Conservation (phyloP, 257 asterid genomes). For the Orobanche coerulescens region DNA sequence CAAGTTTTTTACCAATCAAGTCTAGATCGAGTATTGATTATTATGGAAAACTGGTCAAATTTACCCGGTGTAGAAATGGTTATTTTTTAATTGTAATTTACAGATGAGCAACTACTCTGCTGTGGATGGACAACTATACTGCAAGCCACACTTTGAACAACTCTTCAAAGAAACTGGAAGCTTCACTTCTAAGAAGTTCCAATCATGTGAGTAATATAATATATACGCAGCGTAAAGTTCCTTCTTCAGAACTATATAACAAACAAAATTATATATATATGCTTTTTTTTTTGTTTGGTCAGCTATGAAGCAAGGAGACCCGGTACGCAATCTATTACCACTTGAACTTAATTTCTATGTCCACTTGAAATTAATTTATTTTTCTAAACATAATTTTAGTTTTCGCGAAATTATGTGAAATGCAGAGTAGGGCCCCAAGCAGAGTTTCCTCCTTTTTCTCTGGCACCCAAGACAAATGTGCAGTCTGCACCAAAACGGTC, state of each 20-base stretch:
- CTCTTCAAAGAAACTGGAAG: conserved; percentile 49
- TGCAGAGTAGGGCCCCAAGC: conserved; percentile 43
- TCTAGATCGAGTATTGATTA: too few species aligned
- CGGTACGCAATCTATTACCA: conserved; percentile 26
- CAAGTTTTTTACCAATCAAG: too few species aligned
- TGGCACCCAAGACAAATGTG: conserved; percentile 64
- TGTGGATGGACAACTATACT: conserved; percentile 45
- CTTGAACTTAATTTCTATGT: not conserved
- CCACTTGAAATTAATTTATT: not conserved
- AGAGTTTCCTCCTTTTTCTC: conserved; percentile 47
- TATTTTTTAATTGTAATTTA: not conserved
- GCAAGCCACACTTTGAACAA: conserved; percentile 62
- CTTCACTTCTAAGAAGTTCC: conserved; percentile 29
- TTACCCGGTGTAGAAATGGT: not conserved
- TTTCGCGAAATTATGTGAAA: not conserved
- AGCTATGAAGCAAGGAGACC: conserved; percentile 36
- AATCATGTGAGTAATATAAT: conserved; percentile 29
- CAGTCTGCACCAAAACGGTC: conserved; percentile 48
- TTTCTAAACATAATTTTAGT: not conserved
- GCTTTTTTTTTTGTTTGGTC: conserved; percentile 13
- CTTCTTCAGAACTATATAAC: not conserved
- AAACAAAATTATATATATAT: not conserved
- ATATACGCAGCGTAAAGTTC: not conserved
- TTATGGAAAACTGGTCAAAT: too few species aligned
- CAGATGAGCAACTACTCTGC: conserved; percentile 55